phyloP scores from a whole-genome alignment of 2,329 filamentous ascomycete genomes.

The Sporothrix phasma region DNA sequence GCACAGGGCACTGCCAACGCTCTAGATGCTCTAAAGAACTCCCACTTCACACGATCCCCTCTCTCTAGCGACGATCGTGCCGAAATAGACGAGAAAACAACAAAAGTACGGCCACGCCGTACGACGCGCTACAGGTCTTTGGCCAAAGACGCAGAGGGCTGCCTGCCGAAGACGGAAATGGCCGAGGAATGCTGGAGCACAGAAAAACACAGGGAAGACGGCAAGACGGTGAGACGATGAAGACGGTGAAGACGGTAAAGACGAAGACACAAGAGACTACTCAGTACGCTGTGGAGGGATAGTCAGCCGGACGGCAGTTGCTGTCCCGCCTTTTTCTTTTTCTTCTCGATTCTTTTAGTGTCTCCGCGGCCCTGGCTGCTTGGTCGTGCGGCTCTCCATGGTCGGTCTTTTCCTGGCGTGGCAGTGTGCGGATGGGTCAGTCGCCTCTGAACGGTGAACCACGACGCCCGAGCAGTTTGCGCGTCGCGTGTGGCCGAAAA shows the following conservation, averaged over 20 bases:
- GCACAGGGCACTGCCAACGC: neutral
- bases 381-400: neutral
- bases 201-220: too few species aligned
- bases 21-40: too few species aligned
- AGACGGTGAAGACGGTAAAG: neutral
- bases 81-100: neutral
- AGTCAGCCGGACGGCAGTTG: neutral
- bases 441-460: too few species aligned
- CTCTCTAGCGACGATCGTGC: neutral
- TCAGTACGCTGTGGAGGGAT: too few species aligned
- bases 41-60: too few species aligned
- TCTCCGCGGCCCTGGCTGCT: neutral
- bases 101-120: neutral
- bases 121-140: too few species aligned
- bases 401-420: constrained; percentile 5
- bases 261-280: too few species aligned
- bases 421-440: neutral
- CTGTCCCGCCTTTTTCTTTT: neutral
- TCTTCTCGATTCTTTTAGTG: neutral
- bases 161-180: too few species aligned
- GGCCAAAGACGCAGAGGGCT: too few species aligned
- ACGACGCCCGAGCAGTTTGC: neutral
- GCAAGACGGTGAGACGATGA: too few species aligned
- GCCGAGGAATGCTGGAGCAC: neutral
- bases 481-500: constrained; percentile 2